Conservation (phyloP, 768 basidiomycete genomes). For the Pholiota conissans region DNA sequence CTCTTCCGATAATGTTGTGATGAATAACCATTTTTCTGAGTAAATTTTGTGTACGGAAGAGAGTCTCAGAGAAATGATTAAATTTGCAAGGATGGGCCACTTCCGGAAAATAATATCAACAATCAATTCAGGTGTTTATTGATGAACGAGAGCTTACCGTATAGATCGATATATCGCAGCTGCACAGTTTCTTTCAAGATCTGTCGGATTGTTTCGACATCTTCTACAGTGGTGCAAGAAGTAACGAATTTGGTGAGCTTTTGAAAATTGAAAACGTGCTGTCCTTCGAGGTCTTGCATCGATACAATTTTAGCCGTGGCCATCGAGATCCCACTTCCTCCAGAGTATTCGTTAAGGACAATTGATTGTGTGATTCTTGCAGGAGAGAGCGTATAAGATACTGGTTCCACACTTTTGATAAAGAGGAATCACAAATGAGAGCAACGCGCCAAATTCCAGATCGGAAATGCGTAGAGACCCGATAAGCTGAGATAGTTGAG, state of each 20-base stretch:
- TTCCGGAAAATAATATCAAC: too few relatives aligned
- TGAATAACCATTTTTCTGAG: not conserved
- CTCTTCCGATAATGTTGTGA: not conserved
- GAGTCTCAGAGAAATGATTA: not conserved
- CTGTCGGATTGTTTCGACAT: not conserved
- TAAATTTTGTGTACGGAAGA: not conserved
- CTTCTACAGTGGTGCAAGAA: not conserved
- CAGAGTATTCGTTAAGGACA: not conserved
- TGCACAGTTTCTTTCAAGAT: not conserved
- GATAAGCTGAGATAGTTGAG: not conserved
- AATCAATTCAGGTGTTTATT: too few relatives aligned
- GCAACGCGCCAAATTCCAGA: not conserved
- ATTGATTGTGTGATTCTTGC: not conserved
- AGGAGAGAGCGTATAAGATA: too few relatives aligned
- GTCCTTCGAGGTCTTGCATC: not conserved
- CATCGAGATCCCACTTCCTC: not conserved
- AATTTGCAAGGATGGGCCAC: too few relatives aligned
- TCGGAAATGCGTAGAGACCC: not conserved
- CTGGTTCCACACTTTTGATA: not conserved
- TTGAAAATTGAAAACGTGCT: not conserved
- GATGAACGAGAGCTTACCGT: not conserved
- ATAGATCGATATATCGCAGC: not conserved
- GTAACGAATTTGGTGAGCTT: not conserved
- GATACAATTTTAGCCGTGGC: not conserved
- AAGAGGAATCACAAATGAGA: not conserved